A percentile compares a stretch with the other conserved stretches of the same genome.
phyloP scores from a whole-genome alignment of 352 stramenopile genomes.

The Halophytophthora batemanensis region DNA sequence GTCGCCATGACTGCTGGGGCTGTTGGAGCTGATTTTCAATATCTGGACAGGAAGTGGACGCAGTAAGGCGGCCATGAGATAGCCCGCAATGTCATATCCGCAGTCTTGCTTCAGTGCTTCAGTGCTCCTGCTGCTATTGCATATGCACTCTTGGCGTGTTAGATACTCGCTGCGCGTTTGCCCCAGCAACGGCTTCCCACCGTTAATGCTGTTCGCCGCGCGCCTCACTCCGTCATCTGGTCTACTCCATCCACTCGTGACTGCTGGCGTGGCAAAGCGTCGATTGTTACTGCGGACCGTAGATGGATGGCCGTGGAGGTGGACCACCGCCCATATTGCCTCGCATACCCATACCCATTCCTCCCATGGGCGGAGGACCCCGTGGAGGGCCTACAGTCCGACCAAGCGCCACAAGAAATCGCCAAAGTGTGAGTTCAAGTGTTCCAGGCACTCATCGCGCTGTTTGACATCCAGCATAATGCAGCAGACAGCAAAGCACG shows the following conservation, averaged over 20 bases:
- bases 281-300: slow-evolving; percentile 51
- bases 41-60: too few species aligned
- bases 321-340: slow-evolving; percentile 21
- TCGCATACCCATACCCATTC: slow-evolving; percentile 32
- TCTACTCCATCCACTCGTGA: slow-evolving; percentile 1
- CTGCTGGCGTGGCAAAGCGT: background rate
- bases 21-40: too few species aligned
- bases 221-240: too few species aligned
- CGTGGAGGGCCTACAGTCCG: slow-evolving; percentile 39
- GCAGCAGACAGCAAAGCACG: background rate
- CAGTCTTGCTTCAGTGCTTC: too few species aligned
- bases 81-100: too few species aligned
- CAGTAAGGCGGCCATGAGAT: too few species aligned
- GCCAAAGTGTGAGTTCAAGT: background rate
- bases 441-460: background rate
- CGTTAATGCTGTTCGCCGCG: background rate
- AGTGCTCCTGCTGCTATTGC: too few species aligned
- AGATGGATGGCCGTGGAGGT: slow-evolving; percentile 59
- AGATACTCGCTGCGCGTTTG: too few species aligned
- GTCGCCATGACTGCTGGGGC: too few species aligned
- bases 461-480: background rate
- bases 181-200: background rate
- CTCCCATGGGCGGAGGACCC: slow-evolving; percentile 39
- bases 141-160: too few species aligned
- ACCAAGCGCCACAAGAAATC: background rate